These are phyloP conservation scores for Hypoxylon subgilvum DNA, from an alignment of 495 filamentous ascomycete species.

Conservation along the genomic window DNA sequence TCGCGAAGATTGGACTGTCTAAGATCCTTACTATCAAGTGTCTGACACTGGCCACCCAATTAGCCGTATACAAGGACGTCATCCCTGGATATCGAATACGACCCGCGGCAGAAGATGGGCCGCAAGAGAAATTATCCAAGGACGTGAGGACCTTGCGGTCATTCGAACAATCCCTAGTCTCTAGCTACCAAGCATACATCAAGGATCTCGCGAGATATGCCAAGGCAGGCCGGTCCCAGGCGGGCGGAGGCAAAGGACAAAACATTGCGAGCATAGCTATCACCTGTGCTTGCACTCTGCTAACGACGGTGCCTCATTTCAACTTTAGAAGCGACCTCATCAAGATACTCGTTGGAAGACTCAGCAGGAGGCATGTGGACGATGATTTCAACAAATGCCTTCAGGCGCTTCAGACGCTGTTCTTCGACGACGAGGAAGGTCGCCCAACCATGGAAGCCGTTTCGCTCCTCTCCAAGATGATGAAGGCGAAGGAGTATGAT, in stretches of 20 bases:
- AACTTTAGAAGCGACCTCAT: slow-evolving; percentile 89
- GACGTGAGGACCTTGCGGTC: slow-evolving; percentile 80
- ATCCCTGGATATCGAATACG: slow-evolving; percentile 96
- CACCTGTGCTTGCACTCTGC: slow-evolving; percentile 78
- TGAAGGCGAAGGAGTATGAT: slow-evolving; percentile 80
- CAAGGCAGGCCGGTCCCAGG: slow-evolving; percentile 51
- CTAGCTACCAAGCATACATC: slow-evolving; percentile 82
- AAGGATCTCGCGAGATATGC: slow-evolving; percentile 69
- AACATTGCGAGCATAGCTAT: slow-evolving; percentile 74
- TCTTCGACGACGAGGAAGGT: slow-evolving; percentile 87
- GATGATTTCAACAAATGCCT: slow-evolving; percentile 78
- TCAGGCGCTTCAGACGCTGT: slow-evolving; percentile 78
- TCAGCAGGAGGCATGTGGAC: slow-evolving; percentile 72
- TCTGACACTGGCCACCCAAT: slow-evolving; percentile 80
- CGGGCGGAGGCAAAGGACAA: slow-evolving; percentile 40
- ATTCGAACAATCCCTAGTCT: slow-evolving; percentile 83
- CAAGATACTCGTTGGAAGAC: slow-evolving; percentile 81
- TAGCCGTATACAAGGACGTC: slow-evolving; percentile 92
- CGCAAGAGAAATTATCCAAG: slow-evolving; percentile 81
- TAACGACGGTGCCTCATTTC: slow-evolving; percentile 88
- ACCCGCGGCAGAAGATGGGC: slow-evolving; percentile 73
- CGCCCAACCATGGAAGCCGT: slow-evolving; percentile 85
- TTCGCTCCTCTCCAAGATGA: slow-evolving; percentile 86
- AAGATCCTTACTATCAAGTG: slow-evolving; percentile 76
- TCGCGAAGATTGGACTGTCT: slow-evolving; percentile 76